phyloP scores from a whole-genome alignment of 2,329 filamentous ascomycete genomes.

The Cercospora sp. region DNA sequence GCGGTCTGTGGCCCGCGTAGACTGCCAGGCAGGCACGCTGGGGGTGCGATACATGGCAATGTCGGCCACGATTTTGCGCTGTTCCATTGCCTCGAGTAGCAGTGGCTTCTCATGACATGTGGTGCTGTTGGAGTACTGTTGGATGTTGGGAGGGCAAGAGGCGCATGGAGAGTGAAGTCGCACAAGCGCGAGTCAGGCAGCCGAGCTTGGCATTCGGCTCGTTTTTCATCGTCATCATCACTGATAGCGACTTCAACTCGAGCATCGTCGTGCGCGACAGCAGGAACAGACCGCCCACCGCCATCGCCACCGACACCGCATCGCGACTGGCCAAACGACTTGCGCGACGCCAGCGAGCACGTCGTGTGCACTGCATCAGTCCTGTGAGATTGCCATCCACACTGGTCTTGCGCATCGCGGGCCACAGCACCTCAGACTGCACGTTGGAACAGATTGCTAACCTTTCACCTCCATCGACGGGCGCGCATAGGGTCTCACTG shows the following conservation, averaged over 20 bases:
- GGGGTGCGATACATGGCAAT: neutral
- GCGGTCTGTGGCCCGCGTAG: neutral
- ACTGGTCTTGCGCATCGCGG: constrained; percentile 29
- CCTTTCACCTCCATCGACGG: constrained; percentile 25
- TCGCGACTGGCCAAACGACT: constrained; percentile 15
- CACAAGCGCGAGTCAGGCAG: neutral
- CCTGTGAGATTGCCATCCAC: constrained; percentile 35
- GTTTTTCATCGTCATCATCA: constrained; percentile 7
- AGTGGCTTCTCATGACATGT: neutral
- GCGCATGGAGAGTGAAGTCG: neutral
- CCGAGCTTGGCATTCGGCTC: neutral
- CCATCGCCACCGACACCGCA: constrained; percentile 13
- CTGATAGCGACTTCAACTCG: constrained; percentile 9
- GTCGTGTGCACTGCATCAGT: constrained; percentile 24
- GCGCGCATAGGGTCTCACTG: neutral
- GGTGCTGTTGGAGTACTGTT: neutral
- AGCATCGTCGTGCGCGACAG: neutral
- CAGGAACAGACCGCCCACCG: constrained; percentile 2
- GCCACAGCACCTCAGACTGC: constrained; percentile 15
- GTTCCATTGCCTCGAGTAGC: neutral
- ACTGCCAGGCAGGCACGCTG: neutral
- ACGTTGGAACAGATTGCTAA: constrained; percentile 30
- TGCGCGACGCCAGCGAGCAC: neutral
- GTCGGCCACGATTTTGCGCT: neutral
- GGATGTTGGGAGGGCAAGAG: neutral